Conservation (phyloP, 371 early-diverging fungal species). For the Mortierella sp. region DNA sequence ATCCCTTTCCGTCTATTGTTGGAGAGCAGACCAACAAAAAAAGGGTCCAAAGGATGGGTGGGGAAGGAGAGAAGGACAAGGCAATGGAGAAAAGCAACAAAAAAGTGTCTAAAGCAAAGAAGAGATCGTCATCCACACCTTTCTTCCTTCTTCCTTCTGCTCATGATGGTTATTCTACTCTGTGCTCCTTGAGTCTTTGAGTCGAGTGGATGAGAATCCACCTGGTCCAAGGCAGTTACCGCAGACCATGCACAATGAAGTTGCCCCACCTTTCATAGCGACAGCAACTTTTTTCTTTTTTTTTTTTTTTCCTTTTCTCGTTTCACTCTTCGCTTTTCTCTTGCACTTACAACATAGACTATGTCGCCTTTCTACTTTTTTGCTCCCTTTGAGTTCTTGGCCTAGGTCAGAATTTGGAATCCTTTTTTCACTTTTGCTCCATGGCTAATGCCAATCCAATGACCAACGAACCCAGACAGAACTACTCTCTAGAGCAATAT, state of each 20-base stretch:
- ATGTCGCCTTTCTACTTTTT: not conserved
- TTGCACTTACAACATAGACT: too few species aligned
- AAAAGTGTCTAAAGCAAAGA: not conserved
- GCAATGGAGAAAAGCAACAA: not conserved
- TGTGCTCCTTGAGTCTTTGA: not conserved
- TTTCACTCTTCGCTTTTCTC: not conserved
- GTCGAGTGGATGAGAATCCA: conserved; percentile 10
- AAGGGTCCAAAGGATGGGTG: not conserved
- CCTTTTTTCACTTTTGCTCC: not conserved
- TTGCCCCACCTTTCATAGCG: not conserved
- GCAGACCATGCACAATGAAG: not conserved
- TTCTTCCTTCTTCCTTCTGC: not conserved
- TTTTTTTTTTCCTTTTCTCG: too few species aligned
- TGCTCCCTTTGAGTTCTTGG: not conserved
- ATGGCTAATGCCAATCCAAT: not conserved
- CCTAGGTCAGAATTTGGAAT: not conserved
- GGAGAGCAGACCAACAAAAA: not conserved
- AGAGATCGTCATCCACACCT: not conserved
- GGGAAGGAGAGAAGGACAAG: not conserved
- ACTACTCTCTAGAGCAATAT: not conserved
- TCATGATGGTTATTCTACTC: not conserved
- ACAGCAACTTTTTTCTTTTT: not conserved
- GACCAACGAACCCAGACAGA: not conserved
- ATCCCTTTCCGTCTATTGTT: not conserved
- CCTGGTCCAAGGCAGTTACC: not conserved